phyloP scores from a whole-genome alignment of 1,284 basidiomycete species.

The Mycena citricolor region DNA sequence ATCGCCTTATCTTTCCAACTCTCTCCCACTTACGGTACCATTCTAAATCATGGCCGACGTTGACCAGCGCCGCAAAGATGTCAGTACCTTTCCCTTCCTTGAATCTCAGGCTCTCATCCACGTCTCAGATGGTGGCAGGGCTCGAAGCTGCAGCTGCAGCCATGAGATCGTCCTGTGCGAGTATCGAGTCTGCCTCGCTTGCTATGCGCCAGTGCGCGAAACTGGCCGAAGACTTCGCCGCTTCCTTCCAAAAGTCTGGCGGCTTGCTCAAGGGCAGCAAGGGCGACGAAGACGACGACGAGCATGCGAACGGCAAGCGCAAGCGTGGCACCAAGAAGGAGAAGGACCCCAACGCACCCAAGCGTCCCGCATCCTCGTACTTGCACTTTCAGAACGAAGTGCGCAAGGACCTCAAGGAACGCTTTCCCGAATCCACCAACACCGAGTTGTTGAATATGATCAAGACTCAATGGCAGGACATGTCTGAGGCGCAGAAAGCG shows the following conservation, averaged over 20 bases:
- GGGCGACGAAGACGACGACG: slow-evolving; percentile 42
- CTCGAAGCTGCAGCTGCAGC: slow-evolving; percentile 32
- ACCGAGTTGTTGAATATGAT: slow-evolving; percentile 74
- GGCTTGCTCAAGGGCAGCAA: slow-evolving; percentile 54
- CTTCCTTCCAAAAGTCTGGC: slow-evolving; percentile 16
- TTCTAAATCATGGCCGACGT: too few species aligned
- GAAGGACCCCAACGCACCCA: slow-evolving; percentile 93
- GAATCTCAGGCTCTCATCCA: background rate
- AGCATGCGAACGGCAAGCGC: slow-evolving; percentile 36
- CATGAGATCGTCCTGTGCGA: slow-evolving; percentile 2
- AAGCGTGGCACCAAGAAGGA: slow-evolving; percentile 53
- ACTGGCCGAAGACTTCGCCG: slow-evolving; percentile 54
- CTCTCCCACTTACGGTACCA: background rate
- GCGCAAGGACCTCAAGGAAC: slow-evolving; percentile 68
- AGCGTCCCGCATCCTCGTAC: slow-evolving; percentile 92
- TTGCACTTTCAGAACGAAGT: slow-evolving; percentile 95
- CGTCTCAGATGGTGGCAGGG: slow-evolving; percentile 48
- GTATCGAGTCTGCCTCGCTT: slow-evolving; percentile 44
- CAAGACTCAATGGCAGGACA: slow-evolving; percentile 70
- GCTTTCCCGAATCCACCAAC: slow-evolving; percentile 67
- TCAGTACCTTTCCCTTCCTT: slow-evolving; percentile 27
- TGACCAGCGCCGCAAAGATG: slow-evolving; percentile 40
- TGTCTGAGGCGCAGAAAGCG: slow-evolving; percentile 71
- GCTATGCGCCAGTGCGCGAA: slow-evolving; percentile 59
- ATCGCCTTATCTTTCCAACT: slow-evolving; percentile 2